Base-by-base conservation (phyloP, 495 filamentous ascomycete species). In the Penicillium ochrochloron region DNA sequence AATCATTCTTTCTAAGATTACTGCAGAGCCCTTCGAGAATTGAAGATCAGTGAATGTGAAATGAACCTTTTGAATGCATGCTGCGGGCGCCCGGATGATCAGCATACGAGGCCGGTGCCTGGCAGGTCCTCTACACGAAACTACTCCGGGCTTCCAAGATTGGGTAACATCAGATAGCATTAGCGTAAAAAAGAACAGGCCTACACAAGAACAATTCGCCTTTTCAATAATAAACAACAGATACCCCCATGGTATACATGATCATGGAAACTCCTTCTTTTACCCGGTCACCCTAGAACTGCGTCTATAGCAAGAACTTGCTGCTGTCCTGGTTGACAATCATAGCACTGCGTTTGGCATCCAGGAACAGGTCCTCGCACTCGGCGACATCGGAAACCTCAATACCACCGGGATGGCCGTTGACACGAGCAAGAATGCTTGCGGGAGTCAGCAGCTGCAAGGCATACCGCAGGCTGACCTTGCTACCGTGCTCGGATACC, bases 361-460 rank as follows among this genome's bases (percentile, higher is more conserved):
- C 94, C 65, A 96, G 85, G 80, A 97, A 97, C 46, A 97, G 79
- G 67, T 91, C 90, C 77, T 92, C 89, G 75, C 91, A 93, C 76
- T 97, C 94, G n/a, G 82, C 85, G 57, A 97, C 88, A 76, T 97
- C 93, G 62, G 87, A 82, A 23, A 92, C 83, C 64, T 92, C 90
- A 59, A 97, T 93, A 60, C 90, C 87, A 44, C 73, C 75, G 51
- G 80, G 85, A 59, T 86, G 88, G 58, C 90, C 90, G 69, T 89
- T 90, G 69, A 91, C 85, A 48, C 84, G 82, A 41, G 88, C 86
- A 57, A 92, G 75, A 44, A 92, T 88, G 64, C 83, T 88, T 21
- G 95, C 91, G 3, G 95, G 94, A n/a, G 93, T 90, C 68, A 99
- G 81, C 63, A 99, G 78, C 76, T 97, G 95, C 72, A 97, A 78